Evolutionary conservation across 2,329 filamentous ascomycete species (phyloP).

Genomic region (Gnomoniopsis sp.): DNA sequence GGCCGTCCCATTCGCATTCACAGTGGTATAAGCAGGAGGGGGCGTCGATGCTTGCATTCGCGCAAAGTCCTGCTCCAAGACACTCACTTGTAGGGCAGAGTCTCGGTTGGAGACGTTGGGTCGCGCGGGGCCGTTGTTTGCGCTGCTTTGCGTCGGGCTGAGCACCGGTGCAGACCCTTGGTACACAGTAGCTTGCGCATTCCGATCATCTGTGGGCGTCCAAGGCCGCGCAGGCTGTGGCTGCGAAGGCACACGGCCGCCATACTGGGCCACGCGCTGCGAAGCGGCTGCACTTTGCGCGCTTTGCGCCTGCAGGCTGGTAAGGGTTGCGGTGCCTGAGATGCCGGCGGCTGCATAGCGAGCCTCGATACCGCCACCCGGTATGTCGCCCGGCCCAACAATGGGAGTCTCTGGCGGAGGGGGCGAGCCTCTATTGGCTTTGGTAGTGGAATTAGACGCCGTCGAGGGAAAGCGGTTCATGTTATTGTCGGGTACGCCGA

Average conservation of each 20-base stretch:
- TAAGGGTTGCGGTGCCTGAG: slow-evolving; percentile 78
- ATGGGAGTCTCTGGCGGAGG: slow-evolving; percentile 92
- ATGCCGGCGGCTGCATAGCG: slow-evolving; percentile 90
- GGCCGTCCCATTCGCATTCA: slow-evolving; percentile 52
- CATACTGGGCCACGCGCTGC: slow-evolving; percentile 78
- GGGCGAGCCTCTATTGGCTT: slow-evolving; percentile 86
- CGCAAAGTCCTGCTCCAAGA: slow-evolving; percentile 83
- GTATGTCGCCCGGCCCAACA: slow-evolving; percentile 65
- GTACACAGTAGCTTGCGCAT: slow-evolving; percentile 87
- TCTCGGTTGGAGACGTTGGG: slow-evolving; percentile 13
- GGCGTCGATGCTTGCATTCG: slow-evolving; percentile 79
- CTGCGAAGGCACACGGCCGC: slow-evolving; percentile 43
- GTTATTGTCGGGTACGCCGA: slow-evolving; percentile 41
- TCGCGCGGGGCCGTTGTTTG: slow-evolving; percentile 27
- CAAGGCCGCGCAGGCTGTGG: slow-evolving; percentile 64
- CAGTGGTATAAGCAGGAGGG: slow-evolving; percentile 91
- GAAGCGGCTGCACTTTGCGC: slow-evolving; percentile 78
- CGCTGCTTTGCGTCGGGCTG: slow-evolving; percentile 53
- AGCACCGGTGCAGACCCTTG: slow-evolving; percentile 75
- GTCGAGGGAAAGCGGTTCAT: slow-evolving; percentile 71
- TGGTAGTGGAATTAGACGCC: slow-evolving; percentile 88
- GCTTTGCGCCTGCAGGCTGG: slow-evolving; percentile 65
- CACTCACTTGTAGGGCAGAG: slow-evolving; percentile 54
- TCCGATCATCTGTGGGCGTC: slow-evolving; percentile 88
- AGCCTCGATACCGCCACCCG: slow-evolving; percentile 81